phyloP scores from a whole-genome alignment of 371 early-diverging fungal species.

The Mortierella sp. region DNA sequence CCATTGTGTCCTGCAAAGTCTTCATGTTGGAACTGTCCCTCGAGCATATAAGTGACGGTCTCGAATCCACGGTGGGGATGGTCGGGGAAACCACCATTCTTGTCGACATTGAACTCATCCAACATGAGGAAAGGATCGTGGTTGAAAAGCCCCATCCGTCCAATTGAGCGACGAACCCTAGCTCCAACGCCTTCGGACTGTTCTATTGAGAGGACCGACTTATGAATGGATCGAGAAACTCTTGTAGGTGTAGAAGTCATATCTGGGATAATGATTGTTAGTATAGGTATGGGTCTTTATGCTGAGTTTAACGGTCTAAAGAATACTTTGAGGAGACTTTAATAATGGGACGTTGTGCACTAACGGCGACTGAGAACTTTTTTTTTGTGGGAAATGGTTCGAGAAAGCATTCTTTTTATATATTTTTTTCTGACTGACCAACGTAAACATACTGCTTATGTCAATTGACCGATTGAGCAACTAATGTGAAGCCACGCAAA shows the following conservation, averaged over 20 bases:
- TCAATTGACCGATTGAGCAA: too few species aligned
- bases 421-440: too few species aligned
- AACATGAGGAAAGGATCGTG: conserved; percentile 13
- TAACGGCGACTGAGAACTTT: too few species aligned
- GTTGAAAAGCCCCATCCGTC: conserved; percentile 1
- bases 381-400: too few species aligned
- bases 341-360: too few species aligned
- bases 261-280: too few species aligned
- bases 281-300: too few species aligned
- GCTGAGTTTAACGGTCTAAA: too few species aligned
- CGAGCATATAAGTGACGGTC: conserved; percentile 1
- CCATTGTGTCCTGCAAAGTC: conserved; percentile 4
- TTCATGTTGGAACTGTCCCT: conserved; percentile 2
- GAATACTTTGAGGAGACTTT: too few species aligned
- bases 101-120: conserved; percentile 9
- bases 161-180: conserved; percentile 6
- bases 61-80: conserved; percentile 8
- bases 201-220: conserved; percentile 2
- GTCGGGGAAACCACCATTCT: conserved; percentile 9
- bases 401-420: too few species aligned
- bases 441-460: too few species aligned
- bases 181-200: conserved; percentile 7
- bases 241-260: background rate
- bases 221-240: conserved; percentile 4
- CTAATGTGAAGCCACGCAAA: too few species aligned